phyloP scores from a whole-genome alignment of 805 yeast genomes.

The Pichia ethanolica region DNA sequence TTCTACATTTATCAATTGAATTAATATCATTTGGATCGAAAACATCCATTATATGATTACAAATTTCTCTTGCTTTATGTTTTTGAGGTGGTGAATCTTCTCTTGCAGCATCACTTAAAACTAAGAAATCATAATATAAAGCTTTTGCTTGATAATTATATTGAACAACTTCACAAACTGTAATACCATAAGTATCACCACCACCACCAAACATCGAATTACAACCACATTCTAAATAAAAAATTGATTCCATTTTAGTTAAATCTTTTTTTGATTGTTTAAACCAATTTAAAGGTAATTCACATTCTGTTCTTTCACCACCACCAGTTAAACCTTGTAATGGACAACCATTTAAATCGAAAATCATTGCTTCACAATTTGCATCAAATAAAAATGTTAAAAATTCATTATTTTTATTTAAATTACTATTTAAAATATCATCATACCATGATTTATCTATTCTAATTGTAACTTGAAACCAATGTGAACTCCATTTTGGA shows the following conservation, averaged over 20 bases:
- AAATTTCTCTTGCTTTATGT: conserved; percentile 71
- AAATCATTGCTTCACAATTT: conserved; percentile 77
- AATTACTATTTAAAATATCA: conserved; percentile 42
- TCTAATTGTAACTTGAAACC: conserved; percentile 70
- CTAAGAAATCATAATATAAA: conserved; percentile 75
- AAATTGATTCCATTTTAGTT: conserved; percentile 44
- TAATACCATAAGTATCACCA: conserved; percentile 57
- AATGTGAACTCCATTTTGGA: conserved; percentile 95
- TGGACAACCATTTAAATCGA: conserved; percentile 58
- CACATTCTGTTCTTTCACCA: conserved; percentile 70
- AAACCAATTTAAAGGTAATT: conserved; percentile 51
- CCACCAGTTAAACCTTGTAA: conserved; percentile 84
- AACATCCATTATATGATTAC: conserved; percentile 73
- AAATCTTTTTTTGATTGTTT: conserved; percentile 4
- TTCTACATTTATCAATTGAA: conserved; percentile 55
- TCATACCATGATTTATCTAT: conserved; percentile 56
- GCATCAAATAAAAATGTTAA: conserved; percentile 54
- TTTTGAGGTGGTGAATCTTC: conserved; percentile 82
- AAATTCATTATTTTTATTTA: background rate
- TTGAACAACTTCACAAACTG: conserved; percentile 67
- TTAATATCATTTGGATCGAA: conserved; percentile 66
- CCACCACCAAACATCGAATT: conserved; percentile 83
- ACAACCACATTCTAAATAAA: conserved; percentile 85
- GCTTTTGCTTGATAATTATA: conserved; percentile 79
- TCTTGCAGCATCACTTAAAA: conserved; percentile 84